Base-by-base conservation (phyloP, 805 yeast genomes). In the Ascoidea tarda region DNA sequence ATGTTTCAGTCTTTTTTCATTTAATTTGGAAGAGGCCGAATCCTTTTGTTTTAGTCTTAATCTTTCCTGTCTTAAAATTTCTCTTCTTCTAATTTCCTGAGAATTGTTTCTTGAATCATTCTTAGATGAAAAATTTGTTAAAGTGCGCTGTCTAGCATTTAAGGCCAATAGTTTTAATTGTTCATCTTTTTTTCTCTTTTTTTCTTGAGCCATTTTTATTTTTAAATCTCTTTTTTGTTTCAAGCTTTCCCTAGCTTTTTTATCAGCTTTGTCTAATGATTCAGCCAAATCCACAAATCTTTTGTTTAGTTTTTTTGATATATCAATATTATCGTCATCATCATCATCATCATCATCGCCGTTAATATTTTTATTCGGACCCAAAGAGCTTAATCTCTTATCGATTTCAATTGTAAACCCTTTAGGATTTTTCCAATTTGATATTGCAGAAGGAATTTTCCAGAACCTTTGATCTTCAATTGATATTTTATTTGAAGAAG, bases 361-460 rank as follows among this genome's bases (percentile, higher is more conserved):
- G 0, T 69, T 65, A 14, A 38, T 38, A 5, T 68, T 66, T 8
- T 61, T 65, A 33, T 72, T 67, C 0, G 72, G 73, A 52, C 71
- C 75, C 12, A 76, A 74, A 1, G 79, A 74, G 1, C 83, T 82
- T 52, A 87, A 70, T 54, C 97, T 71, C 60, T 84, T 86, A 52
- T 89, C 96, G 46, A 90, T 66, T 0, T 84, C 80, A 48, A 90
- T 82, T 0, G 96, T 81, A 62, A 81, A 87, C 1, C 98, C 97
- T 59, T 86, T 84, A 16, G 90, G 87, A 65, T 93, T 93, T 65
- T 89, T 90, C 97, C 98, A 93, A 64, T 87, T 88, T 1, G 98
- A 91, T 0, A 91, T 78, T 1, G 95, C 87, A 0, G 96, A 82
- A 0, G 98, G 98, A 33, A 93, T 88, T 49, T 76, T 74, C 96